These are phyloP conservation scores for Auriscalpium orientale DNA, from an alignment of 768 basidiomycete genomes.

Conservation along the genomic window DNA sequence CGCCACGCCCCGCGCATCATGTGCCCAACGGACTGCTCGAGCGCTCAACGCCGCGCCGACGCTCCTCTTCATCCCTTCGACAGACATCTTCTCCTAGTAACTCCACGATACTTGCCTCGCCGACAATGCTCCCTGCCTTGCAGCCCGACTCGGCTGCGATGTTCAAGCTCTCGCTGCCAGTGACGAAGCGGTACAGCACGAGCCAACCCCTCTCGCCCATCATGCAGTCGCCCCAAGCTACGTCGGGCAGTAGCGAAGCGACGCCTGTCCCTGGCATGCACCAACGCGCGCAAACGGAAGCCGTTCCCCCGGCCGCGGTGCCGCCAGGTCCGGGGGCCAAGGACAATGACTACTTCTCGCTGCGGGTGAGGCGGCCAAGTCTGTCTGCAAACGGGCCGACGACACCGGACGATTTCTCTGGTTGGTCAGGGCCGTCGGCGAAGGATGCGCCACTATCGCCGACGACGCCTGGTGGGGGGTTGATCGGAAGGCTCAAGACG, in stretches of 20 bases:
- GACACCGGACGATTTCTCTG: constrained; percentile 41
- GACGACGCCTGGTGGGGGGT: constrained; percentile 33
- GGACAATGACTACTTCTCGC: constrained; percentile 48
- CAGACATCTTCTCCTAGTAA: constrained; percentile 10
- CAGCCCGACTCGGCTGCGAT: constrained; percentile 40
- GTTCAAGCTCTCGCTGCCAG: constrained; percentile 40
- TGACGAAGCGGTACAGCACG: constrained; percentile 51
- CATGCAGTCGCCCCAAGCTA: neutral
- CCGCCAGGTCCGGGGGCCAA: neutral
- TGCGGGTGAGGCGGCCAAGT: constrained; percentile 39
- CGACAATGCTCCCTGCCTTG: constrained; percentile 60
- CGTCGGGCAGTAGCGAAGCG: neutral
- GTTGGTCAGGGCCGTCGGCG: constrained; percentile 25
- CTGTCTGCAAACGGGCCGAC: constrained; percentile 31
- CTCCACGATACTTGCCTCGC: constrained; percentile 50
- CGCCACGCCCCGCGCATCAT: constrained; percentile 15
- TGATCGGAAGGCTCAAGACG: constrained; percentile 76
- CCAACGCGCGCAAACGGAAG: constrained; percentile 2
- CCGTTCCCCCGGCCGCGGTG: neutral
- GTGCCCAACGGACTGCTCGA: constrained; percentile 19
- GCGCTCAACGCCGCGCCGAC: constrained; percentile 17
- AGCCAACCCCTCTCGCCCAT: constrained; percentile 18
- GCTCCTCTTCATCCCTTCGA: constrained; percentile 17
- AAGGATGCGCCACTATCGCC: neutral
- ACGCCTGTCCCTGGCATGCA: neutral